Base-by-base conservation (phyloP, 106 monocot species). In the Platanthera zijinensis region DNA sequence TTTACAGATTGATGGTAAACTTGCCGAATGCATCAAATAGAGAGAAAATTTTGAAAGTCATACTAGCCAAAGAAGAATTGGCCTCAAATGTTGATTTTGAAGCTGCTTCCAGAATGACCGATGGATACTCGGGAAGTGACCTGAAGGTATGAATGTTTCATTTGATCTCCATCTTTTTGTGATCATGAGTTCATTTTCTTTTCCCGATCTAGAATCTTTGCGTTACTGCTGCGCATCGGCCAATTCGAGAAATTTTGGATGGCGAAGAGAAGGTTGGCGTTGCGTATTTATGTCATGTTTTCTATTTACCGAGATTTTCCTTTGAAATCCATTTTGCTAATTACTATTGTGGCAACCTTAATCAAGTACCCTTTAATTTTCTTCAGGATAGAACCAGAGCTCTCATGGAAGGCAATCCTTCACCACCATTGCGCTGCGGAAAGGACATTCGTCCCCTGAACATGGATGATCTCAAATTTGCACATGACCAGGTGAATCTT, bases 91-190 rank as follows among this genome's bases (percentile, higher is more conserved):
- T 94, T 64, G 86, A 89, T 74, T 80, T 91, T 47, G 94, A 94
- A 71, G 80, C 84, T 22, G 74, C 92, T 71, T 94, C 97, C 54
- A 90, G 83, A 74, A 88, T 92, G 91, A 97, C 97, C 32, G 94
- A 97, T 78, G 97, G 97, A 72, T 97, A 94, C 63, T 94, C 97
- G 62, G 93, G 94, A 86, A 97, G 97, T 69, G 94, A 97, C 51
- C 78, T 97, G 66, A 97, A 97, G 97, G 94, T 97, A 32, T 66
- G 32, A 39, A 39, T 32, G 1, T 66, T 66, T 48, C 6, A 7
- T 68, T 32, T 10, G n/a, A 48, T n/a, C 15, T 47, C 7, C 8
- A 25, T 67, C 67, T 7, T 67, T 66, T 67, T 30, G 5, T 70
- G 11, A 39, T 39, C 18, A 45, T 70, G 5, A 1, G 39, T 46